Percentiles rank a stretch among this genome's conserved stretches.
phyloP scores from a whole-genome alignment of 1,284 basidiomycete genomes.

The Fomitopsis pinicola region DNA sequence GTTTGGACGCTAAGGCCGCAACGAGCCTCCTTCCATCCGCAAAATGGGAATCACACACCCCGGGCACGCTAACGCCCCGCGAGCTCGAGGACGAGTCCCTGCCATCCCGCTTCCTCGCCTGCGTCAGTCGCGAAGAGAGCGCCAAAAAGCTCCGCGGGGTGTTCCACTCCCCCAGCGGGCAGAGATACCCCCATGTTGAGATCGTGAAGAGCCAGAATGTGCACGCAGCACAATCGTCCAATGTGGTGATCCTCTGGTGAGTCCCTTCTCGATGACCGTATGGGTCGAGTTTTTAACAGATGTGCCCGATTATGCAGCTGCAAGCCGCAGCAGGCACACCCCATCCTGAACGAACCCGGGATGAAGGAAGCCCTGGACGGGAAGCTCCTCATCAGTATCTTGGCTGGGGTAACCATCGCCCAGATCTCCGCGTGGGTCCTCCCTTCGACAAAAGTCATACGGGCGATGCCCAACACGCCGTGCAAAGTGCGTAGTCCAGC shows the following conservation, averaged over 20 bases:
- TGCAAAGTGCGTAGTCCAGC: constrained; percentile 65
- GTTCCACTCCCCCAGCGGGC: constrained; percentile 55
- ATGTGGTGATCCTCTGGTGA: constrained; percentile 88
- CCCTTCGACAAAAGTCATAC: constrained; percentile 79
- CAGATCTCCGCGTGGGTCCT: constrained; percentile 79
- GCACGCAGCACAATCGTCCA: constrained; percentile 64
- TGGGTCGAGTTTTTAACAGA: neutral
- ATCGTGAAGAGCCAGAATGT: constrained; percentile 73
- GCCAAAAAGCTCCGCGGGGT: constrained; percentile 64
- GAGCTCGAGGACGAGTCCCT: constrained; percentile 57
- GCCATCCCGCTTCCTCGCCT: constrained; percentile 85
- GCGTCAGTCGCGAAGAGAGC: constrained; percentile 79
- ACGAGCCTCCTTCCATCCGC: constrained; percentile 24
- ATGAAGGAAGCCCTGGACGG: constrained; percentile 83
- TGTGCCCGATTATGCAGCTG: constrained; percentile 48
- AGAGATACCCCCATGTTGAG: constrained; percentile 59
- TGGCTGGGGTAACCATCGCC: constrained; percentile 88
- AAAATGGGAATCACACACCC: constrained; percentile 82
- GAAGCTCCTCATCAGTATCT: constrained; percentile 94
- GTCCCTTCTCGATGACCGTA: constrained; percentile 19
- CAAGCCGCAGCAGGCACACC: constrained; percentile 87
- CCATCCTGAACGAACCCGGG: constrained; percentile 75
- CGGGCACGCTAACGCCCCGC: constrained; percentile 76
- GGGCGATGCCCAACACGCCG: constrained; percentile 99
- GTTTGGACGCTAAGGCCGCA: constrained; percentile 51